Evolutionary conservation across 176 grass and related monocot genomes (phyloP), one percentile per base, ranked within the genome.

Genomic region (Musa schizocarpa): DNA sequence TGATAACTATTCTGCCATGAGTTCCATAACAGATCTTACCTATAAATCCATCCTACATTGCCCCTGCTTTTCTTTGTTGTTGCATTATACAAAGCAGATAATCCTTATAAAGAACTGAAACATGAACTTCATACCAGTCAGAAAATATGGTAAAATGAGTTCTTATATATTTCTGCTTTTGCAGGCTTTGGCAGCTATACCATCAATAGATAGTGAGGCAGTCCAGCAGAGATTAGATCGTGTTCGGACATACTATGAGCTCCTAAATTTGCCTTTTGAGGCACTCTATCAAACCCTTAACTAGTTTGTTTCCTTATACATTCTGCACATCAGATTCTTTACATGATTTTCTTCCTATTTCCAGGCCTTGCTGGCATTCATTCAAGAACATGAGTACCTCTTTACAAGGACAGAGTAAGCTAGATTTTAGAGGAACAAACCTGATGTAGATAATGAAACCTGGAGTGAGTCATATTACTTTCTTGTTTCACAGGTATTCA

Each of bases 201-300:
- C 95, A 19, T 90, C 95, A 53, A 91, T 91, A 56, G 86, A 98
- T 77, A 93, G 74, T 80, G 86, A 93, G 54, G 86, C 90, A 70
- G 83, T 98, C 76, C 90, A 91, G 81, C 90, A 92, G 77, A 89
- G 90, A 84, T 71, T 91, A 54, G 90, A 98, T 85, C 86, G 87
- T 63, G 88, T 98, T 80, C 88, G 88, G 56, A 89, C 77, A 80
- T 93, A 91, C 69, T 93, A 91, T 11, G 95, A 98, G 66, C 83
- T 98, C 53, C 75, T 93, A 54, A 93, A 98, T 87, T 83, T 98
- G 70, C 90, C 95, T 85, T 98, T 91, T 1, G 86, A 98, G 84
- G 90, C 78, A 89, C 23, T 23, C 13, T 53, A 77, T 56, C 50
- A 48, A 68, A 52, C 13, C 57, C 74, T 20, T 13, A 59, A 62